A percentile compares a stretch with the other conserved stretches of the same genome.
These are phyloP conservation scores for Logfia minima DNA, from an alignment of 129 eudicot species.

Conservation along the genomic window DNA sequence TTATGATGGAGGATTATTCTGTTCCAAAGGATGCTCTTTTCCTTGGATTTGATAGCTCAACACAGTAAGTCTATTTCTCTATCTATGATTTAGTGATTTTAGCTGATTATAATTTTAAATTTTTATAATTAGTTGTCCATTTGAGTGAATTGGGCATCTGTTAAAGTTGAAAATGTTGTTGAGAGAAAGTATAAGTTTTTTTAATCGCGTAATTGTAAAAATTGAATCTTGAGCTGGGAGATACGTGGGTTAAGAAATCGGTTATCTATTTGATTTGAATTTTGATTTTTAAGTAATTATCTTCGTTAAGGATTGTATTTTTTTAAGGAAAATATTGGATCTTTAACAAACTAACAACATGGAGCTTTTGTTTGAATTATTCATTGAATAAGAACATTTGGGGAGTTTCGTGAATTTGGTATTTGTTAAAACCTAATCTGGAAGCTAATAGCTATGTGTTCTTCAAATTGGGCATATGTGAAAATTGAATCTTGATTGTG, in stretches of 20 bases:
- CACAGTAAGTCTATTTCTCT: slow-evolving; percentile 55
- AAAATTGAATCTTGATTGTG: not conserved
- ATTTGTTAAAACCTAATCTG: slow-evolving; percentile 11
- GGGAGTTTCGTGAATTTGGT: not conserved
- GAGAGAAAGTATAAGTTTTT: too few relatives aligned
- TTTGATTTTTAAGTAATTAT: not conserved
- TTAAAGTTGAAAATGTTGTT: not conserved
- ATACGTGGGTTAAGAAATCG: not conserved
- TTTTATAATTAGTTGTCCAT: not conserved
- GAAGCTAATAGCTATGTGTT: not conserved
- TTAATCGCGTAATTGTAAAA: not conserved
- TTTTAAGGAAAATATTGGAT: not conserved
- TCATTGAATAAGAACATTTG: slow-evolving; percentile 10
- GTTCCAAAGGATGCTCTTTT: slow-evolving; percentile 72
- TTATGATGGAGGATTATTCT: slow-evolving; percentile 55
- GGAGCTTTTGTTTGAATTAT: not conserved
- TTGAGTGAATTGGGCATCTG: slow-evolving; percentile 5
- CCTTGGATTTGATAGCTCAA: slow-evolving; percentile 83
- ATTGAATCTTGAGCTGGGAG: not conserved
- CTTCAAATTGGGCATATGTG: not conserved
- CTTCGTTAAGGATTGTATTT: not conserved
- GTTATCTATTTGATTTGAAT: not conserved
- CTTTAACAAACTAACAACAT: not conserved
- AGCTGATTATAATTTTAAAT: not conserved
- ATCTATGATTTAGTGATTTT: not conserved